Conservation (phyloP, 2,329 filamentous ascomycete species). For the Neocatenulostroma microsporum region DNA sequence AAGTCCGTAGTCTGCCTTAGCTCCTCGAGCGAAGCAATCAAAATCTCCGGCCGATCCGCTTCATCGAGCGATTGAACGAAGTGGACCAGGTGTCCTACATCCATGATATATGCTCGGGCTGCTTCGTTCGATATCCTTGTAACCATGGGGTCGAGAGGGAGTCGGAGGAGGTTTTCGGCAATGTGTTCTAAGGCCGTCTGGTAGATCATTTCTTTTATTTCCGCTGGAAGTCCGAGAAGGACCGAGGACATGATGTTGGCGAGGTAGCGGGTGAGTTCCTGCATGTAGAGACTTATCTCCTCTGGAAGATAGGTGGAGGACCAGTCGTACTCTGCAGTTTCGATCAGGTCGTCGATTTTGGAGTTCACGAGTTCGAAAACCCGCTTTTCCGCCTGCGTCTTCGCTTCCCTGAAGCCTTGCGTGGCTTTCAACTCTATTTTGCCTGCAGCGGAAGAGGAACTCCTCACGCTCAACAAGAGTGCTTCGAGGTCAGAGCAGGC, state of each 20-base stretch:
- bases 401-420: constrained; percentile 76
- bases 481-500: constrained; percentile 86
- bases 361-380: constrained; percentile 98
- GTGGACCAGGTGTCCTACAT: constrained; percentile 72
- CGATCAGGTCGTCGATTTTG: constrained; percentile 95
- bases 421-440: constrained; percentile 76
- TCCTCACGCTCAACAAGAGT: constrained; percentile 74
- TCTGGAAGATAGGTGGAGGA: constrained; percentile 53
- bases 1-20: constrained; percentile 85
- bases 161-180: constrained; percentile 48
- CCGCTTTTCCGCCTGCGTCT: constrained; percentile 92
- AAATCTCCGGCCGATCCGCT: constrained; percentile 47
- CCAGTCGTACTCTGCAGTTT: constrained; percentile 97
- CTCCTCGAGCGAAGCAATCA: constrained; percentile 84
- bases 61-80: constrained; percentile 77
- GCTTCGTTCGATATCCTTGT: constrained; percentile 82
- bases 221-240: constrained; percentile 80
- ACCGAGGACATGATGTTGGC: constrained; percentile 96
- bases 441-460: constrained; percentile 70
- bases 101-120: constrained; percentile 69
- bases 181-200: constrained; percentile 93
- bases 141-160: constrained; percentile 71
- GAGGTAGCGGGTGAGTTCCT: constrained; percentile 84
- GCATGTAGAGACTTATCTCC: constrained; percentile 88
- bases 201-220: constrained; percentile 97